Base-by-base conservation (phyloP, 495 filamentous ascomycete species). In the Neurospora africana region DNA sequence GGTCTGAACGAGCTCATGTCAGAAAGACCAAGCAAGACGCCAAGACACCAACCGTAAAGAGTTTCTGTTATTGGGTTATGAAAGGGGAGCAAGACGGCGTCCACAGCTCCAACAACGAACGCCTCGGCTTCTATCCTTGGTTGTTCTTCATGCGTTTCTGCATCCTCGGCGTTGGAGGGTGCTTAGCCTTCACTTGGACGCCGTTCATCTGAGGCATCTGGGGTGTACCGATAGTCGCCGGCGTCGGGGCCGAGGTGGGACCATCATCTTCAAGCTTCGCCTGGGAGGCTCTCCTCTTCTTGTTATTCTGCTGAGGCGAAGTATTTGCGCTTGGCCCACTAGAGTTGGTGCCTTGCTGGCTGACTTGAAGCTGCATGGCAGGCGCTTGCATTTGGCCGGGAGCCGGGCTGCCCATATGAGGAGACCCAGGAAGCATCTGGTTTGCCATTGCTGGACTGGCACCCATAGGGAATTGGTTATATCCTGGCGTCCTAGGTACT, bases 291-390 rank as follows among this genome's bases (percentile, higher is more conserved):
- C 93, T 84, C 71, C 94, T 86, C 72, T 93, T 88, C 82, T 95
- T 94, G 78, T 90, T 91, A 67, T 86, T 89, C 39, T 90, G 88
- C 70, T 90, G 91, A 11, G 94, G 94, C 70, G 93, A 96, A 4
- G 94, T 95, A 78, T 92, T 96, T 8, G 92, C 91, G 75, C 91
- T 94, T 4, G 89, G 89, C 1, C 87, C 91, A 73, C 90, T 89
- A n/a, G 86, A 91, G 72, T 84, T 87, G 40, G 87, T 88, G 37
- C 90, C 90, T 75, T 92, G 90, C 79, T 92, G 90, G 75, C 89
- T 92, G 71, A 89, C 91, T 74, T 92, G 90, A 23, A 88, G 81
- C 39, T 88, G 85, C 89, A 97, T 94, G 36, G 86, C 86, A 5
- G 89, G 87, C 68, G 87, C 88, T 72, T 86, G 86, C 82, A 88